These are phyloP conservation scores for Senna siamea DNA, from an alignment of 306 rosid genomes.

Conservation along the genomic window DNA sequence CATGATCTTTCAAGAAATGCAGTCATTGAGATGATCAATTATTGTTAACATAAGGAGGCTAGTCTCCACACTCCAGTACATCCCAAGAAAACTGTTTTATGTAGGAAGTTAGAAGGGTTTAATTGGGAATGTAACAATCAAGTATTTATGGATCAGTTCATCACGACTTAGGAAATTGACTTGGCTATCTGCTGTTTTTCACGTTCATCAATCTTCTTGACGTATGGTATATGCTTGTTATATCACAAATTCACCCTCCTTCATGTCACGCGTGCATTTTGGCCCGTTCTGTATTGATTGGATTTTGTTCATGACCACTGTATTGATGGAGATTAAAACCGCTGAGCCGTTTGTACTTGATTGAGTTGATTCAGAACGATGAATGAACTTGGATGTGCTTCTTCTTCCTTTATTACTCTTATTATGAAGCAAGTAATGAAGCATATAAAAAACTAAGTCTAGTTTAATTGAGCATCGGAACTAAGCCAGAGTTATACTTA, in stretches of 20 bases:
- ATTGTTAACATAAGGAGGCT: not conserved
- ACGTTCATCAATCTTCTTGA: constrained; percentile 7
- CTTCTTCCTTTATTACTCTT: constrained; percentile 4
- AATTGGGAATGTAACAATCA: constrained; percentile 5
- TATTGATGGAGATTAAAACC: not conserved
- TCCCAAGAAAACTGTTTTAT: not conserved
- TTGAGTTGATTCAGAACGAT: not conserved
- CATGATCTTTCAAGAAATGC: not conserved
- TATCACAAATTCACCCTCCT: constrained; percentile 9
- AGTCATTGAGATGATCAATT: not conserved
- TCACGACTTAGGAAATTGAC: not conserved
- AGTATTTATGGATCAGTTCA: constrained; percentile 13
- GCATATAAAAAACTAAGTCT: not conserved
- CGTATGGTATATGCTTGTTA: not conserved
- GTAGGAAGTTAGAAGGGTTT: constrained; percentile 9
- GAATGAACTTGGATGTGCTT: not conserved
- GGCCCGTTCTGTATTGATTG: constrained; percentile 3
- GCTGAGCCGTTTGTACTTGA: too few relatives aligned
- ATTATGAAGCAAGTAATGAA: too few relatives aligned
- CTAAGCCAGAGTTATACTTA: constrained; percentile 27
- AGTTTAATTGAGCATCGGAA: constrained; percentile 15
- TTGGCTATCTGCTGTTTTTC: constrained; percentile 8
- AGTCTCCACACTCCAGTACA: not conserved
- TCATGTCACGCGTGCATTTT: constrained; percentile 17
- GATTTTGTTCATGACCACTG: not conserved